Conservation (phyloP, 805 yeast species). For the Cyberlindnera euphorbiae region DNA sequence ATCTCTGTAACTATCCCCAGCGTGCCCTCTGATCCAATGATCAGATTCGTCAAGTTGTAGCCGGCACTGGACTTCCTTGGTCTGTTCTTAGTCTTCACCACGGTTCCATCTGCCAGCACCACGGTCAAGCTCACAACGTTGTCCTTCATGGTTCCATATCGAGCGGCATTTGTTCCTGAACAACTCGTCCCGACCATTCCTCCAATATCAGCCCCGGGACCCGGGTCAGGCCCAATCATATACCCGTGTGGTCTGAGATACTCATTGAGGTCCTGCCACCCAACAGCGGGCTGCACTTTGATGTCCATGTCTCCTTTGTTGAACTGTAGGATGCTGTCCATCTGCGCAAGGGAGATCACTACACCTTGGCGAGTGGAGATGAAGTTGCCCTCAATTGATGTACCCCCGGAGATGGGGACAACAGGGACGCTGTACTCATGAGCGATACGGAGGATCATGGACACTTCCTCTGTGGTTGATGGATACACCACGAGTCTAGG, state of each 20-base stretch:
- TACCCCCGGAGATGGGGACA: constrained; percentile 58
- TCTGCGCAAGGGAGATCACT: constrained; percentile 53
- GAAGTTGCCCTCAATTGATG: constrained; percentile 64
- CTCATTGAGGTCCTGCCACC: constrained; percentile 66
- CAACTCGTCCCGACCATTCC: constrained; percentile 78
- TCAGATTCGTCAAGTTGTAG: constrained; percentile 64
- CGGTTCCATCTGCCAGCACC: constrained; percentile 73
- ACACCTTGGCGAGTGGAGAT: constrained; percentile 57
- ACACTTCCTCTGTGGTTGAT: constrained; percentile 49
- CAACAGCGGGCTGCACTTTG: constrained; percentile 69
- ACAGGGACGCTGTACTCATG: constrained; percentile 51
- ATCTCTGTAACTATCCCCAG: constrained; percentile 74
- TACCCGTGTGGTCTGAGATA: constrained; percentile 41
- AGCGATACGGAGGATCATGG: constrained; percentile 47
- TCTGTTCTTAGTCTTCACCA: constrained; percentile 64
- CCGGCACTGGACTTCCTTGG: constrained; percentile 69
- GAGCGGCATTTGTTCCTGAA: constrained; percentile 71
- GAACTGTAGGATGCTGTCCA: constrained; percentile 52
- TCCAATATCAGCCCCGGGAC: constrained; percentile 74
- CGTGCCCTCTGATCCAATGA: constrained; percentile 75
- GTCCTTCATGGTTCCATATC: constrained; percentile 80
- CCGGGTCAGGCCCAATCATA: constrained; percentile 70
- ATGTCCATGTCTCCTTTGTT: constrained; percentile 64
- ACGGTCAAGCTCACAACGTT: constrained; percentile 62
- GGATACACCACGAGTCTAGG: constrained; percentile 52